Conservation (phyloP, 1,139 yeast genomes). For the Kurtzmaniella quercitrusa region DNA sequence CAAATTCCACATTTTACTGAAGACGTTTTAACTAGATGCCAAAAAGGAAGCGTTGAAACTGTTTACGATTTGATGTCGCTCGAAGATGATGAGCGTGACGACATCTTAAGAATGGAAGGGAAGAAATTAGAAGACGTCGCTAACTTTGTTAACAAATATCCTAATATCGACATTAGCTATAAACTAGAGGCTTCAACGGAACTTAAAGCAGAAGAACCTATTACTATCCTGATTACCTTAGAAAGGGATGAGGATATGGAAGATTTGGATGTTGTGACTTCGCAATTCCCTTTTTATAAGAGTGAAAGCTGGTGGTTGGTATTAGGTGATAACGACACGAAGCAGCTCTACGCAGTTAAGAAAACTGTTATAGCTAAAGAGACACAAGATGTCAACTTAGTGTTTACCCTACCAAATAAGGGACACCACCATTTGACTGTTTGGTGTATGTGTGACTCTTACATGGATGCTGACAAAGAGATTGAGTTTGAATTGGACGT, state of each 20-base stretch:
- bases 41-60: conserved; percentile 53
- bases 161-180: conserved; percentile 72
- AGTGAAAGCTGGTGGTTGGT: conserved; percentile 89
- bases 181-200: conserved; percentile 35
- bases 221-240: conserved; percentile 48
- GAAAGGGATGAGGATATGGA: conserved; percentile 76
- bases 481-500: conserved; percentile 49
- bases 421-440: conserved; percentile 63
- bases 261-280: conserved; percentile 55
- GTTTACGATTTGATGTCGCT: conserved; percentile 84
- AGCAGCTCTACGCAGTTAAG: conserved; percentile 71
- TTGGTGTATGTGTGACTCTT: conserved; percentile 91
- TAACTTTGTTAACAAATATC: conserved; percentile 83
- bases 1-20: conserved; percentile 73
- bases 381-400: conserved; percentile 49
- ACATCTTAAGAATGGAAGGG: conserved; percentile 54
- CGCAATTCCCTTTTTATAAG: conserved; percentile 53
- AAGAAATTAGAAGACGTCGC: conserved; percentile 62
- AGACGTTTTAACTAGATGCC: conserved; percentile 56
- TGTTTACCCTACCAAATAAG: conserved; percentile 53
- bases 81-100: conserved; percentile 74
- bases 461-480: conserved; percentile 88
- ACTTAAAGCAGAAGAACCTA: conserved; percentile 40
- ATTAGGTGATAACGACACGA: conserved; percentile 60
- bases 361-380: conserved; percentile 56